Base-by-base conservation (phyloP, 2,329 filamentous ascomycete genomes). In the Cucurbitaria berberidis region DNA sequence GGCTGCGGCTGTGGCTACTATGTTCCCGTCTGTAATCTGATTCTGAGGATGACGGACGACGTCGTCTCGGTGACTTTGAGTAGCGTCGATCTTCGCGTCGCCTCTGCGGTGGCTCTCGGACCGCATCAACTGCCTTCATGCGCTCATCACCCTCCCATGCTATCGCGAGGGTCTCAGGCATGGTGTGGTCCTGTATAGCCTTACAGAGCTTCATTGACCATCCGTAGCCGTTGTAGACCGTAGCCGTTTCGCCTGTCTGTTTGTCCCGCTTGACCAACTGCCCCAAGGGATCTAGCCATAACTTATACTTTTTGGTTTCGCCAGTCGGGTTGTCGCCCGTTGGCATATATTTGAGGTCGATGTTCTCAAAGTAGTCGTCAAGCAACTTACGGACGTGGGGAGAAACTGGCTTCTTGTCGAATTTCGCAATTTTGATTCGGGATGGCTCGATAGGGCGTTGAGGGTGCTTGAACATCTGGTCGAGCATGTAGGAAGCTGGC, bases 201-300 rank as follows among this genome's bases (percentile, higher is more conserved):
- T 90, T 81, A 70, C 90, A 96, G 63, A 96, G 95, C 1, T 80
- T 79, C 34, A 84, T 83, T 5, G 91, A 93, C 92, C 92, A 96
- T 55, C 91, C 92, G 69, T 96, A 96, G 72, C 96, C 96, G 0
- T 89, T 90, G 58, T 90, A 87, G 1, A 87, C 87, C 6, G 82
- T 80, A 6, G 87, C 70, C 1, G 87, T 76, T 2, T 89, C 84
- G 0, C 87, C 87, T 0, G 84, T 88, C n/a, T 84, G 77, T 60
- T 88, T 85, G 62, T 91, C 86, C 2, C 84, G 16, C 86, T 77
- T 46, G 27, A 91, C 78, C 15, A 82, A 76, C 69, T 95, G 88
- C 10, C 91, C 91, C 53, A 95, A 80, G 59, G 88, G 86, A 67
- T 91, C 88, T n/a, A 93, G 42, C 40, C 49, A 64, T 6, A 71